Conservation (phyloP, 179 eudicot genomes). For the Spinacia oleracea region DNA sequence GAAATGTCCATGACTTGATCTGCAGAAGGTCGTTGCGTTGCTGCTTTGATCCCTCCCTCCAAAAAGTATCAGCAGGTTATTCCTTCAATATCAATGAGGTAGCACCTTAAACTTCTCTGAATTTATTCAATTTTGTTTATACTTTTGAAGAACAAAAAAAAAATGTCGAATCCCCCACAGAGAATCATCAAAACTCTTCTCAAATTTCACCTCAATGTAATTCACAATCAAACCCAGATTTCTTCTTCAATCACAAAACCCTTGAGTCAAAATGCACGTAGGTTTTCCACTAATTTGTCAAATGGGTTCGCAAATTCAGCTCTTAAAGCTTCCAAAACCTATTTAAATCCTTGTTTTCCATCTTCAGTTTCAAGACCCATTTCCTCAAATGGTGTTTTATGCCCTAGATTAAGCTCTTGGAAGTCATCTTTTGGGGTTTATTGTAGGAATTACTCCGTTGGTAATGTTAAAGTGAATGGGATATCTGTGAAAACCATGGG, state of each 20-base stretch:
- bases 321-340: conserved; percentile 25
- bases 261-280: conserved; percentile 21
- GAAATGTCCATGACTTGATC: conserved; percentile 6
- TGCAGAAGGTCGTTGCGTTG: not conserved
- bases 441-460: conserved; percentile 19
- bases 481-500: conserved; percentile 21
- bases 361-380: conserved; percentile 34
- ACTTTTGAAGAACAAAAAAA: not conserved
- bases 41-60: not conserved
- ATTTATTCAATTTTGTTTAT: not conserved
- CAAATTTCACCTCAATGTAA: conserved; percentile 33
- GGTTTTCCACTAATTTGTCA: conserved; percentile 29
- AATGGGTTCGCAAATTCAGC: conserved; percentile 33
- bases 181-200: conserved; percentile 37
- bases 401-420: conserved; percentile 22
- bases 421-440: conserved; percentile 17
- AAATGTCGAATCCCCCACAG: conserved; percentile 46
- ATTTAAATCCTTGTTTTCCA: conserved; percentile 18
- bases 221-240: conserved; percentile 14
- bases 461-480: conserved; percentile 16
- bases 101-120: not conserved
- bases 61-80: not conserved
- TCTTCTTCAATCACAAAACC: conserved; percentile 25
- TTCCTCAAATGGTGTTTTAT: conserved; percentile 31
- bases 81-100: conserved; percentile 16